phyloP scores from a whole-genome alignment of 768 basidiomycete genomes.

The Rhizopogon roseolus region DNA sequence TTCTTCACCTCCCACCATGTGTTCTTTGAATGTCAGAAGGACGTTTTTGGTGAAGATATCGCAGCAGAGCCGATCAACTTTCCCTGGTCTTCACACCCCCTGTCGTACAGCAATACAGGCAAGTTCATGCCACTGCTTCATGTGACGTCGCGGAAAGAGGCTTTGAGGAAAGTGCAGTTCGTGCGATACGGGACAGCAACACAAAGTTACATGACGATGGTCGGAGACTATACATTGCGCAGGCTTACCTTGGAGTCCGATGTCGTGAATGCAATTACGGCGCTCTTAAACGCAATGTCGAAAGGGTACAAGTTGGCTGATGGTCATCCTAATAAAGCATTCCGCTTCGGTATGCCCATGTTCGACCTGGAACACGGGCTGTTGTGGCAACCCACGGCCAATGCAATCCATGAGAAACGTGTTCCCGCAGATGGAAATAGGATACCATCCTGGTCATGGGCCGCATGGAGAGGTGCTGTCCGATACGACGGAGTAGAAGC shows the following conservation, averaged over 20 bases:
- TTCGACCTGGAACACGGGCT: slow-evolving; percentile 10
- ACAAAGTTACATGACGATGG: background rate
- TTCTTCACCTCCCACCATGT: slow-evolving; percentile 17
- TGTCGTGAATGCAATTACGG: background rate
- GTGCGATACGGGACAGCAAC: too few species aligned
- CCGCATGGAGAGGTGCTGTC: slow-evolving; percentile 19
- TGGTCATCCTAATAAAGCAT: background rate
- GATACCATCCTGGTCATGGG: slow-evolving; percentile 22
- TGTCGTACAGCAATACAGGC: background rate
- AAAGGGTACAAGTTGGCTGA: background rate
- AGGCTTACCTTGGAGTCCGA: background rate
- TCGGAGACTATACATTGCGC: background rate
- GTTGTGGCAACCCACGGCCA: slow-evolving; percentile 18
- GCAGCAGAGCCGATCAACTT: slow-evolving; percentile 10
- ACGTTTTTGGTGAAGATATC: slow-evolving; percentile 19
- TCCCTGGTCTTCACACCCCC: background rate
- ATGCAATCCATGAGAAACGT: slow-evolving; percentile 7
- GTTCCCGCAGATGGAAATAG: background rate
- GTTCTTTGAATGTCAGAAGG: slow-evolving; percentile 16
- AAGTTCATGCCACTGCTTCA: background rate
- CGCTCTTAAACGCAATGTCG: background rate
- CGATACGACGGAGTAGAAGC: background rate
- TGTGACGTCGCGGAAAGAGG: too few species aligned
- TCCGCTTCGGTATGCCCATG: background rate
- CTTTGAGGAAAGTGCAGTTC: too few species aligned